phyloP scores from a whole-genome alignment of 768 basidiomycete genomes.

The Galerina marginata region DNA sequence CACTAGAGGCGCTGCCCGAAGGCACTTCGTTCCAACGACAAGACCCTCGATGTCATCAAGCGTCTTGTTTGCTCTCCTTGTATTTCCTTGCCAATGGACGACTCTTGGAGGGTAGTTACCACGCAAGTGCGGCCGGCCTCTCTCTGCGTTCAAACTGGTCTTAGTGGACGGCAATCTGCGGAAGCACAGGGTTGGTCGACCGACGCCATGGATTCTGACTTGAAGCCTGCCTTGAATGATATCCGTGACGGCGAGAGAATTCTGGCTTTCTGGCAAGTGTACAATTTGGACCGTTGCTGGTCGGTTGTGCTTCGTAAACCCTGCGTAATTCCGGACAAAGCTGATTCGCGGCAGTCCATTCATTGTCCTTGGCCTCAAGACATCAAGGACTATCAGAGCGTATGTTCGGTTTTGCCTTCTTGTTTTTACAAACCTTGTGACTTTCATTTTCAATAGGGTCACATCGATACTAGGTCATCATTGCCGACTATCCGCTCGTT shows the following conservation, averaged over 20 bases:
- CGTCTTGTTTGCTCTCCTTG: constrained; percentile 74
- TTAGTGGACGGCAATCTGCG: constrained; percentile 52
- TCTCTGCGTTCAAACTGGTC: constrained; percentile 74
- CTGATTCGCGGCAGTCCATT: constrained; percentile 61
- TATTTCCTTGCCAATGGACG: constrained; percentile 83
- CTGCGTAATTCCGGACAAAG: constrained; percentile 66
- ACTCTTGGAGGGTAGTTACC: constrained; percentile 78
- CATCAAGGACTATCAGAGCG: constrained; percentile 74
- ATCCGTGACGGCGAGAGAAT: constrained; percentile 75
- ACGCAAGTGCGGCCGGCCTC: constrained; percentile 77
- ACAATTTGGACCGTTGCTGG: constrained; percentile 82
- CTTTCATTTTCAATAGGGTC: constrained; percentile 50
- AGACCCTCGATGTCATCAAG: constrained; percentile 76
- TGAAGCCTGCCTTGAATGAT: constrained; percentile 62
- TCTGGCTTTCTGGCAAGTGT: constrained; percentile 84
- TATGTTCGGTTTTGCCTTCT: constrained; percentile 35
- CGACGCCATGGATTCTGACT: constrained; percentile 45
- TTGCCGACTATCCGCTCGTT: constrained; percentile 68
- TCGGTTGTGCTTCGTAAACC: constrained; percentile 76
- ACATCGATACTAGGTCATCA: constrained; percentile 53
- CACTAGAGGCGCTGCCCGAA: constrained; percentile 66
- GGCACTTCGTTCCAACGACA: constrained; percentile 63
- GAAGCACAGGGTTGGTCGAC: constrained; percentile 40
- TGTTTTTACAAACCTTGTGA: constrained; percentile 5
- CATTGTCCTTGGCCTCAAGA: constrained; percentile 80